Base-by-base conservation (phyloP, 257 asterid genomes). In the Striga asiatica region DNA sequence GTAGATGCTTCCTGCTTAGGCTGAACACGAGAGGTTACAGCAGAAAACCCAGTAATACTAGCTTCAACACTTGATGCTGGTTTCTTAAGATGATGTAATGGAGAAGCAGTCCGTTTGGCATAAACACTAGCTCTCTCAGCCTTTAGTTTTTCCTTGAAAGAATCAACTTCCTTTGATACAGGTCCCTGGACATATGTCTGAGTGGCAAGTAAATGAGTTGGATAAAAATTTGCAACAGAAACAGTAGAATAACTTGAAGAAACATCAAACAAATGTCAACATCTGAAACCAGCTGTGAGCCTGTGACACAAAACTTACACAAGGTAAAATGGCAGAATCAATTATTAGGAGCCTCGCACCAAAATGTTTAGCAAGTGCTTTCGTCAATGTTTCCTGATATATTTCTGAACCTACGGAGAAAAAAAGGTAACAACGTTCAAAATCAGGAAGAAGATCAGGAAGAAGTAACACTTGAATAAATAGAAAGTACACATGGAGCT, bases 1-100 rank as follows among this genome's bases (percentile, higher is more conserved):
- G 91, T 80, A 62, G 95, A 81, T 14, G 78, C 78, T 77, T 81
- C 98, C 76, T 73, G 93, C 86, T 80, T 86, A 57, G 88, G 94
- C 71, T 56, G 85, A 53, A 76, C 81, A 19, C 62, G 78, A 62
- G 93, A 66, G 61, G 71, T 68, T 57, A 79, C 28, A 19, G 78
- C 61, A 61, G 88, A 77, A 50, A 79, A 78, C 39, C 88, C 80
- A 18, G 89, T 71, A 28, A 79, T 74, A 63, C 72, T 84, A 58
- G 93, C 86, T 75, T 83, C 96, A 54, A 79, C 82, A 67, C 87
- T 77, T 45, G 95, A 78, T 39, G 81, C 58, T 12, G 96, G 88
- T 59, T 78, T 86, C 81, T 79, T 89, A 45, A 72, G 75, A 49
- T n/a, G n/a, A n/a, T 89, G 77, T 50, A 75, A 50, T 28, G 82